Base-by-base conservation (phyloP, 352 stramenopile species). In the Phytopythium aichiense region DNA sequence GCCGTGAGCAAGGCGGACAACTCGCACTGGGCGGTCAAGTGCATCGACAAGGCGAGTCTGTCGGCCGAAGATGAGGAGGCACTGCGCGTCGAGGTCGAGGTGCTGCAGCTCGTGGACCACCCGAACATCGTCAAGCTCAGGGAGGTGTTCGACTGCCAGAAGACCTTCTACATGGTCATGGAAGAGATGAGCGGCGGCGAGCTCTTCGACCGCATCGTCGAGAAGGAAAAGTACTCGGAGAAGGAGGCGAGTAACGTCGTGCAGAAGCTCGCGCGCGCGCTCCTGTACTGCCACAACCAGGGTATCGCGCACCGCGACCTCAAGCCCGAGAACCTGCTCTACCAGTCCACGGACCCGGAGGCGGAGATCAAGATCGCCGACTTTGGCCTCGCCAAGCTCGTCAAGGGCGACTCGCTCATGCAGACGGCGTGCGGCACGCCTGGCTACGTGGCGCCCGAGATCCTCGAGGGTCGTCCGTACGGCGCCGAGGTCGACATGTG, bases 381-480 rank as follows among this genome's bases (percentile, higher is more conserved):
- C 67, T 97, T 97, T 73, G 91, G 91, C 3, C 73, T 97, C 4
- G 82, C 84, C 31, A 97, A 97, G 68, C 84, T 97, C 46, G 82
- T 98, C 43, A 89, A 92, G 59, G 91, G 92, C 48, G 89, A 98
- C 87, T 96, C 86, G 40, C 86, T 92, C 63, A 92, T 99, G 68
- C 94, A 95, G 46, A 98, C 94, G 7, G 94, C 97, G 56, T 99
- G 96, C 69, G 96, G 96, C 30, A 99, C 96, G 42, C 95, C 95
- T 0, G 95, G 96, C 2, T 99, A 99, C 76, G 94, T 99, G 8
- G 96, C 96, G 1, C 94, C 96, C 0, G 96, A 99, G 80, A 98
- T 99, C 74, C 72, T 99, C 30, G 82, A 97, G 65, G 90, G 92
- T 7, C 80, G 89, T 22, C 77, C 84, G 33, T 99, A 99, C 71